Evolutionary conservation across 352 stramenopile genomes (phyloP).

Genomic region (Paralagenidium karlingii): DNA sequence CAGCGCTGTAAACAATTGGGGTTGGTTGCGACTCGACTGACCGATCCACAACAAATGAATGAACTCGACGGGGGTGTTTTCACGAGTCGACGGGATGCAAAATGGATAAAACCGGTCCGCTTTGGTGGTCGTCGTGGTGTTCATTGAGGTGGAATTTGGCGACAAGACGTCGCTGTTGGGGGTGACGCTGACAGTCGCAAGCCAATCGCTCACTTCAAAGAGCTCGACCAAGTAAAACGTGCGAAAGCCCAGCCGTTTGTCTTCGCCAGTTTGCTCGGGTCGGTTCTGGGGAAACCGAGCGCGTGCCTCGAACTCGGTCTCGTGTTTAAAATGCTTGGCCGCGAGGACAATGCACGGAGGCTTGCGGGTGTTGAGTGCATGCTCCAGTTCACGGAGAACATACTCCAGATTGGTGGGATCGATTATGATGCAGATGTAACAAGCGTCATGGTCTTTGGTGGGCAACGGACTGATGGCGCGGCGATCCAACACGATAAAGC

Average conservation of each 20-base stretch:
- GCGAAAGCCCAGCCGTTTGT: constrained; percentile 76
- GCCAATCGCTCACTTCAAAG: constrained; percentile 23
- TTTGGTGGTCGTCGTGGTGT: constrained; percentile 75
- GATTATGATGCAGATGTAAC: constrained; percentile 36
- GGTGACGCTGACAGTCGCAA: constrained; percentile 46
- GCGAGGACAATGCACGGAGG: constrained; percentile 76
- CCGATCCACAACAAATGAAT: constrained; percentile 87
- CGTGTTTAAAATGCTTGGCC: constrained; percentile 10
- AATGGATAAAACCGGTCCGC: constrained; percentile 87
- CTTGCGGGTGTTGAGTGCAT: constrained; percentile 78
- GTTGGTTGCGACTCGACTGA: constrained; percentile 80
- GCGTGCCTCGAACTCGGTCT: constrained; percentile 9
- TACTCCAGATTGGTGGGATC: constrained; percentile 24
- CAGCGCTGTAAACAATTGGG: constrained; percentile 83
- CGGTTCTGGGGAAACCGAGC: constrained; percentile 60
- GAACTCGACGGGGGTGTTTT: constrained; percentile 88
- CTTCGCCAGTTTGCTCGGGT: constrained; percentile 87
- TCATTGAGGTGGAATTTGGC: constrained; percentile 72
- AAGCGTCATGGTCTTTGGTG: constrained; percentile 27
- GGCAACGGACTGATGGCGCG: constrained; percentile 31
- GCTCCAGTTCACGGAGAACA: constrained; percentile 64
- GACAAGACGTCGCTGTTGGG: constrained; percentile 72
- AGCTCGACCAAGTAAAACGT: constrained; percentile 70
- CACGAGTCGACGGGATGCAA: constrained; percentile 82
- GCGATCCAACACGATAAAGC: constrained; percentile 81